Evolutionary conservation across 768 basidiomycete species (phyloP).

Genomic region (Pisolithus marmoratus): DNA sequence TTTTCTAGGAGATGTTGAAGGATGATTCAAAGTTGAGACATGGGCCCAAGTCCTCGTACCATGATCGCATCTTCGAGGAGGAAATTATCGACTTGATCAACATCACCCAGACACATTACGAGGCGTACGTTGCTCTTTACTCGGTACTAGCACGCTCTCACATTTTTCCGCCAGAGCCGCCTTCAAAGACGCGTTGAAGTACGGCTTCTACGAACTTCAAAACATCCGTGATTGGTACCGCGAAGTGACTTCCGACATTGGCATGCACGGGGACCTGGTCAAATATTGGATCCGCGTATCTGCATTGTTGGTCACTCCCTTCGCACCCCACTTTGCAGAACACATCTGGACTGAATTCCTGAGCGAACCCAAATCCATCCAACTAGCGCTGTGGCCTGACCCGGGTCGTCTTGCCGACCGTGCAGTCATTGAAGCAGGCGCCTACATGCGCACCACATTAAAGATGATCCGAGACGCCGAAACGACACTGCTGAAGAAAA

Average conservation of each 20-base stretch:
- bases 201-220: constrained; percentile 94
- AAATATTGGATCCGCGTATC: constrained; percentile 78
- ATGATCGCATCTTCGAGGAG: constrained; percentile 86
- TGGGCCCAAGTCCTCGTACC: constrained; percentile 68
- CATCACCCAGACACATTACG: constrained; percentile 74
- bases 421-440: constrained; percentile 61
- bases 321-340: constrained; percentile 93
- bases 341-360: constrained; percentile 81
- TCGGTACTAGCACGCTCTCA: neutral
- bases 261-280: constrained; percentile 90
- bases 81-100: constrained; percentile 86
- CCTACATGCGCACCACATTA: constrained; percentile 87
- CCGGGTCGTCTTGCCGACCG: constrained; percentile 55
- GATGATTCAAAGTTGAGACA: constrained; percentile 66
- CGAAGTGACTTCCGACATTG: constrained; percentile 79
- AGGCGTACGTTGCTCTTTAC: constrained; percentile 51
- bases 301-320: constrained; percentile 75
- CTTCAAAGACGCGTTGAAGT: constrained; percentile 95
- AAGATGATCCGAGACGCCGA: constrained; percentile 92
- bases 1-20: constrained; percentile 67
- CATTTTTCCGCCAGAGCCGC: constrained; percentile 53
- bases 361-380: constrained; percentile 69
- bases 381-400: constrained; percentile 79
- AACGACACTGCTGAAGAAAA: constrained; percentile 66
- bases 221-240: constrained; percentile 93